Evolutionary conservation across 148 eudicot species (phyloP).

Genomic region (Chenopodium berlandieri): DNA sequence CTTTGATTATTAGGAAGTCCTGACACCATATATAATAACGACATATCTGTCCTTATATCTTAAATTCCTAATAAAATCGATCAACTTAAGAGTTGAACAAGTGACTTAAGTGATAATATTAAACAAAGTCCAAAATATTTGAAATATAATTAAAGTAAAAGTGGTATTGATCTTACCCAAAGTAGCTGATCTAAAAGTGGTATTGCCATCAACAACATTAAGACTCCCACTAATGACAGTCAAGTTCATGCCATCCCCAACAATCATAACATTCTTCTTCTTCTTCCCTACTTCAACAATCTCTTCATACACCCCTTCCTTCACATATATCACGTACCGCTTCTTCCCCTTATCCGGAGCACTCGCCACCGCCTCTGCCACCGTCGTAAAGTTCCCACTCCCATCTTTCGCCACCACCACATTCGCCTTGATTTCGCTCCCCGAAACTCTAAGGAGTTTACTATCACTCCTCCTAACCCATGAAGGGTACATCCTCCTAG

Average conservation of each 20-base stretch:
- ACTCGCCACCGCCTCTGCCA: conserved; percentile 27
- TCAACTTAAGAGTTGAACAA: too few species aligned
- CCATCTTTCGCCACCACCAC: conserved; percentile 38
- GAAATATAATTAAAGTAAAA: background rate
- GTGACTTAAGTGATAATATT: too few species aligned
- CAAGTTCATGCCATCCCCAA: conserved; percentile 30
- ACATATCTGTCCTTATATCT: too few species aligned
- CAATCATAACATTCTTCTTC: conserved; percentile 31
- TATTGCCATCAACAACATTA: conserved; percentile 25
- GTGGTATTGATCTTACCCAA: conserved; percentile 16
- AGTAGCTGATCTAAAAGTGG: conserved; percentile 30
- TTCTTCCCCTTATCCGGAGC: conserved; percentile 25
- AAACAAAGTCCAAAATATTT: too few species aligned
- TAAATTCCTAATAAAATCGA: too few species aligned
- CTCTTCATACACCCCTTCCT: conserved; percentile 30
- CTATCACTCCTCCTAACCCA: conserved; percentile 21
- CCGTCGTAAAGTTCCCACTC: conserved; percentile 30
- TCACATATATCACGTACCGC: conserved; percentile 31
- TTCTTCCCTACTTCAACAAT: conserved; percentile 28
- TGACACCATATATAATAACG: too few species aligned
- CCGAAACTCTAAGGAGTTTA: conserved; percentile 24
- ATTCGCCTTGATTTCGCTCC: conserved; percentile 4
- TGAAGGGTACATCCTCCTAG: background rate
- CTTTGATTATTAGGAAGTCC: too few species aligned
- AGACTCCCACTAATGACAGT: conserved; percentile 29